phyloP scores from a whole-genome alignment of 2,329 filamentous ascomycete genomes.

The Lomentospora prolificans region DNA sequence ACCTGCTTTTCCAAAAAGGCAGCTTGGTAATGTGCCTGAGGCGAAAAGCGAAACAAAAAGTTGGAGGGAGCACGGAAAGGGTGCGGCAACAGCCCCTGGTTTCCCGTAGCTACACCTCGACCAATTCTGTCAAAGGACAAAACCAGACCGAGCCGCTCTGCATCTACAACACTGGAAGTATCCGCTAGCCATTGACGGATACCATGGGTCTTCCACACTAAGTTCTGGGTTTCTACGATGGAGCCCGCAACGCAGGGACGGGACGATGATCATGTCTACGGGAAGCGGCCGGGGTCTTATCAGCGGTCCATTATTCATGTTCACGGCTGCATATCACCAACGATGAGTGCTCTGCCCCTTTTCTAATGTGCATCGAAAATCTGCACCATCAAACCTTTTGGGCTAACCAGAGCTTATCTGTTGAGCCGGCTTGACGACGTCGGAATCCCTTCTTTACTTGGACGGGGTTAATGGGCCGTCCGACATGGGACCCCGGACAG shows the following conservation, averaged over 20 bases:
- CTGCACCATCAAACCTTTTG: too few species aligned
- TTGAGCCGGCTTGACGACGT: too few species aligned
- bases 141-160: constrained; percentile 2
- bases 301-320: neutral
- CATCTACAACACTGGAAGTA: neutral
- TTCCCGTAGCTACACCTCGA: constrained; percentile 1
- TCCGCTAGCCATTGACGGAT: neutral
- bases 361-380: too few species aligned
- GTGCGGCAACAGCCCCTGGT: neutral
- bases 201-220: neutral
- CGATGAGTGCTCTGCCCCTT: too few species aligned
- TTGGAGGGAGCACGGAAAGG: neutral
- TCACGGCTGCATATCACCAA: neutral
- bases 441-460: too few species aligned
- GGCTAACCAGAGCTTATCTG: too few species aligned
- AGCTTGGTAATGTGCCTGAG: neutral
- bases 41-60: neutral
- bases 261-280: neutral
- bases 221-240: too few species aligned
- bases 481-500: too few species aligned
- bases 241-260: neutral
- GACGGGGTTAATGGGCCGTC: too few species aligned
- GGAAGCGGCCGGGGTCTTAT: neutral
- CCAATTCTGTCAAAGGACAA: neutral
- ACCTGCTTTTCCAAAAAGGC: too few species aligned